Percentiles rank a stretch among this genome's conserved stretches.
Evolutionary conservation across 306 rosid genomes (phyloP).

Genomic region (Quercus alba): DNA sequence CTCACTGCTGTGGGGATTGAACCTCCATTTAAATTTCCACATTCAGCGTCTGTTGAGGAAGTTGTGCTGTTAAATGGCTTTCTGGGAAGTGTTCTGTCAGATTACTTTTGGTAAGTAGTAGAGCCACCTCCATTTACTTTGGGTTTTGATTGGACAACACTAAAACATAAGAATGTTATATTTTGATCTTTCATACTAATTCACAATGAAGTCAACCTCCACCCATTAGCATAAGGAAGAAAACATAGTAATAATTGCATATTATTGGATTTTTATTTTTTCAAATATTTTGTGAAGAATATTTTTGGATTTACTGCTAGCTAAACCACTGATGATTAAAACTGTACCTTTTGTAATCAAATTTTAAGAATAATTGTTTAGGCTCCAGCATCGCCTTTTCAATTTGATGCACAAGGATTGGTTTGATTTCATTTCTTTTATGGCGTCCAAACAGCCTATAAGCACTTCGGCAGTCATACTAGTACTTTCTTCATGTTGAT

Average conservation of each 20-base stretch:
- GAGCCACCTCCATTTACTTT: background rate
- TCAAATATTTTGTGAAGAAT: background rate
- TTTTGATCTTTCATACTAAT: background rate
- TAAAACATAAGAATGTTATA: background rate
- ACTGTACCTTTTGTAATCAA: background rate
- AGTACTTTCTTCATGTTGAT: background rate
- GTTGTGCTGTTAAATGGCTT: constrained; percentile 59
- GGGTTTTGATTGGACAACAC: background rate
- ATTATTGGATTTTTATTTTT: background rate
- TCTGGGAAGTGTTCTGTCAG: constrained; percentile 56
- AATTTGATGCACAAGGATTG: background rate
- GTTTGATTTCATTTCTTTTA: background rate
- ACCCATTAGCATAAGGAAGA: background rate
- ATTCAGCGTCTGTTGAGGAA: constrained; percentile 40
- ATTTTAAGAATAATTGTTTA: background rate
- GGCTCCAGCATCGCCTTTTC: background rate
- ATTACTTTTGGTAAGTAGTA: constrained; percentile 65
- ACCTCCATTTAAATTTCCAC: constrained; percentile 52
- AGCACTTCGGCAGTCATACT: background rate
- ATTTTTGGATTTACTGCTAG: background rate
- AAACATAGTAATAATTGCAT: background rate
- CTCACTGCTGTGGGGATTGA: constrained; percentile 62
- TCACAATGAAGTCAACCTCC: background rate
- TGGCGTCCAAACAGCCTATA: background rate
- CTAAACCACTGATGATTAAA: background rate